These are phyloP conservation scores for Flaveria floridana DNA, from an alignment of 140 eudicot species.

Conservation along the genomic window DNA sequence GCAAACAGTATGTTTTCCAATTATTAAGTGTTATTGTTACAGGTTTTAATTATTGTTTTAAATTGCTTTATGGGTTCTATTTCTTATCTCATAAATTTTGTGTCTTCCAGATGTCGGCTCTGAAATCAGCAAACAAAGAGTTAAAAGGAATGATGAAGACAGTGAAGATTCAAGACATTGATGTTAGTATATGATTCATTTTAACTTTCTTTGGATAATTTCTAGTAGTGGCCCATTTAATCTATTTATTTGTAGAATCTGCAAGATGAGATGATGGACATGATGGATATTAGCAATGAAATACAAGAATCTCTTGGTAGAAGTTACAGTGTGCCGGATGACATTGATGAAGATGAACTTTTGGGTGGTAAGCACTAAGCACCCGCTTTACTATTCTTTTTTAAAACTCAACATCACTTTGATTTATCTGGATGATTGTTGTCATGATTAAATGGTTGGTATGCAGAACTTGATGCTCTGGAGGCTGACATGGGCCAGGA, in stretches of 20 bases:
- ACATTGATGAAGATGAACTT: constrained; percentile 91
- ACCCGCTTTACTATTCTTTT: neutral
- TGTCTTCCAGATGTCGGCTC: constrained; percentile 79
- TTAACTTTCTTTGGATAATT: neutral
- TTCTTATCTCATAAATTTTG: constrained; percentile 5
- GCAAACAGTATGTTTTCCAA: constrained; percentile 66
- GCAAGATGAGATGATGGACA: constrained; percentile 98
- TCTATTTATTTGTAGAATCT: constrained; percentile 50
- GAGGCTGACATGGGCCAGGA: constrained; percentile 95
- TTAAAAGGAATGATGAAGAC: constrained; percentile 99
- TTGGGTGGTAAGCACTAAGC: constrained; percentile 65
- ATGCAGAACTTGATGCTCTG: constrained; percentile 92
- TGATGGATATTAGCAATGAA: constrained; percentile 92
- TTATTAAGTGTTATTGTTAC: constrained; percentile 15
- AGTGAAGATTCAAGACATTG: constrained; percentile 92
- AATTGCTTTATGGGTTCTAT: neutral
- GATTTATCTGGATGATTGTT: constrained; percentile 1
- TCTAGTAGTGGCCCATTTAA: neutral
- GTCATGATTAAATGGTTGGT: neutral
- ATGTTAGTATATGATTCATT: constrained; percentile 52
- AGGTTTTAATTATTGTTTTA: constrained; percentile 15
- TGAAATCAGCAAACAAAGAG: constrained; percentile 97
- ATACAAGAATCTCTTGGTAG: constrained; percentile 94
- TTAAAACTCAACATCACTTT: neutral
- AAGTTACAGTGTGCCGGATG: constrained; percentile 88